Evolutionary conservation across 2,329 filamentous ascomycete species (phyloP).

Genomic region (Macroventuria anomochaeta): DNA sequence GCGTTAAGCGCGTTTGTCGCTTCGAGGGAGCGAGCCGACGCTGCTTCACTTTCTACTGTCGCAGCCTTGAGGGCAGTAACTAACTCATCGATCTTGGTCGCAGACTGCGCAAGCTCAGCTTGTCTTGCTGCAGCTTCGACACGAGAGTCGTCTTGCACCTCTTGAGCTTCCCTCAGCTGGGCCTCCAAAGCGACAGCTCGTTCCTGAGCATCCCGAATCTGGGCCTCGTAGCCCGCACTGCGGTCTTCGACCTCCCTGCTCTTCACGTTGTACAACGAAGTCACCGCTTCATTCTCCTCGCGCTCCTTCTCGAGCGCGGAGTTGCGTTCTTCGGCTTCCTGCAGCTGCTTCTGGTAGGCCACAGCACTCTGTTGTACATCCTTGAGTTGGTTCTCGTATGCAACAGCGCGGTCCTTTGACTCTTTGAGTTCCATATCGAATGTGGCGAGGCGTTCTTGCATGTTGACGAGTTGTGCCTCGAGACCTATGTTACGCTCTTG

Average conservation of each 20-base stretch:
- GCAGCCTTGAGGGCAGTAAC: conserved; percentile 34
- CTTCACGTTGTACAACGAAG: conserved; percentile 28
- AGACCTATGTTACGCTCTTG: conserved; percentile 44
- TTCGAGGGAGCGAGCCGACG: conserved; percentile 40
- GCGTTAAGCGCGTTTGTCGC: conserved; percentile 37
- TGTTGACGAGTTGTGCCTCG: conserved; percentile 40
- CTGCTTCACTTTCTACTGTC: conserved; percentile 41
- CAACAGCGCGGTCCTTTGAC: conserved; percentile 35
- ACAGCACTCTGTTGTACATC: conserved; percentile 41
- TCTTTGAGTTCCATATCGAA: conserved; percentile 41
- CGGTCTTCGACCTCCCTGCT: conserved; percentile 32
- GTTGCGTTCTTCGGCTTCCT: conserved; percentile 36
- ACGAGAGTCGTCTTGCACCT: conserved; percentile 42
- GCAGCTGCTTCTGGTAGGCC: conserved; percentile 40
- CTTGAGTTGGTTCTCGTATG: conserved; percentile 43
- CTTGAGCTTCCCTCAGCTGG: conserved; percentile 41
- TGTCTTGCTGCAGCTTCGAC: conserved; percentile 45
- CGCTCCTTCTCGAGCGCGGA: conserved; percentile 38
- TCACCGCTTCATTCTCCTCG: conserved; percentile 39
- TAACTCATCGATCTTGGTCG: conserved; percentile 39
- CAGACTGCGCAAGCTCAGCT: conserved; percentile 45
- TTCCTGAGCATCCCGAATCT: conserved; percentile 41
- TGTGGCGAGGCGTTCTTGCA: conserved; percentile 42
- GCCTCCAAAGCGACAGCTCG: conserved; percentile 43
- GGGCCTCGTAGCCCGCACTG: conserved; percentile 41